Evolutionary conservation across 805 yeast genomes (phyloP), one percentile per base, ranked within the genome.

Genomic region (Wickerhamomyces bisporus): DNA sequence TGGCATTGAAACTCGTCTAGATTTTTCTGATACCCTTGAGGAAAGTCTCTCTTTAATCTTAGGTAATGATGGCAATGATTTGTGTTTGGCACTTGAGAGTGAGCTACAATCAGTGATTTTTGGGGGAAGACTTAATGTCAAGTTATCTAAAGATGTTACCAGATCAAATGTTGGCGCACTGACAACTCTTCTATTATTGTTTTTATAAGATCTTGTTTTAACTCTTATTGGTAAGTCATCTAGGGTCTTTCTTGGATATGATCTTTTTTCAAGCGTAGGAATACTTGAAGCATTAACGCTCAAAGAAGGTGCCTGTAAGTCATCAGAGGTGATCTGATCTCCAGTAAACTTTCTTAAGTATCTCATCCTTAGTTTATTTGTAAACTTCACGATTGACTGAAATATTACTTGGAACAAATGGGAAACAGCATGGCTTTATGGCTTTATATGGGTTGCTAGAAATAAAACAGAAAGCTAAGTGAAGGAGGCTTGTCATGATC

Each of bases 131-230:
- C 20, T 16, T 1, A 33, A 18, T 2, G n/a, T 35, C 3, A 21
- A n/a, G 5, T 25, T 41, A 12, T 28, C 27, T 6, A 14, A 13
- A 8, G 42, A 36, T 1, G 45, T 13, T 1, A 44, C 51, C 10
- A 50, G 17, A 25, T 48, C 48, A 26, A 50, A 48, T 9, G 40
- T 43, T 12, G 53, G 45, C 1, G 52, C 42, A 32, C 53, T 48
- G 16, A 50, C 45, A 18, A 50, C 51, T 35, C 55, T 35, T 24
- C 48, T 43, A 5, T 13, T 32, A 35, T 8, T 26, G 23, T 6
- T 42, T 43, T 19, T 47, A 19, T 42, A 35, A 34, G 28, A 40
- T 3, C 47, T 30, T 10, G 55, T 46, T 35, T 44, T 42, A n/a
- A 47, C 53, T 29, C 53, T 38, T 4, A 50, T 48, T 6, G 55